These are phyloP conservation scores for Pneumocystis oryctolagi DNA, from an alignment of 1,139 yeast genomes.

Conservation along the genomic window DNA sequence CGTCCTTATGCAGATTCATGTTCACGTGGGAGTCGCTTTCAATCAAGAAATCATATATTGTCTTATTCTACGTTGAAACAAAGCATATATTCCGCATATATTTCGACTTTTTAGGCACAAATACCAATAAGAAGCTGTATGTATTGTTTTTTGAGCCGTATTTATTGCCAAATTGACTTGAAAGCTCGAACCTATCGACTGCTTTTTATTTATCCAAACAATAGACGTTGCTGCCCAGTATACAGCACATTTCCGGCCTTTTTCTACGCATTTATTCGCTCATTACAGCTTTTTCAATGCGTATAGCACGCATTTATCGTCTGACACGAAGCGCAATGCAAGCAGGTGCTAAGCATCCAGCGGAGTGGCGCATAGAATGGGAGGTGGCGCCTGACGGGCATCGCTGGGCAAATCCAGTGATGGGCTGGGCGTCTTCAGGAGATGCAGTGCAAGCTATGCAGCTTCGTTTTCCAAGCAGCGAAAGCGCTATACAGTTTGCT, in stretches of 20 bases:
- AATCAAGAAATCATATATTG: too few species aligned
- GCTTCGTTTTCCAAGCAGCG: constrained; percentile 59
- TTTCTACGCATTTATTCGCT: neutral
- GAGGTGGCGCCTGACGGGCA: constrained; percentile 63
- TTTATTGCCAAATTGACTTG: too few species aligned
- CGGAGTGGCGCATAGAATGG: constrained; percentile 70
- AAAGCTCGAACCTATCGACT: too few species aligned
- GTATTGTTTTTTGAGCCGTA: too few species aligned
- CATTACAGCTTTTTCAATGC: constrained; percentile 14
- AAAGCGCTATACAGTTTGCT: constrained; percentile 67
- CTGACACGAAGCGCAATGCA: constrained; percentile 75
- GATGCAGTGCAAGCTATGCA: constrained; percentile 83
- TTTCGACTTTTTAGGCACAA: neutral
- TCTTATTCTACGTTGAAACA: neutral
- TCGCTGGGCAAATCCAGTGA: constrained; percentile 81
- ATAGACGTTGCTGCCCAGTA: too few species aligned
- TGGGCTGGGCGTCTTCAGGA: constrained; percentile 69
- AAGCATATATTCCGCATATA: neutral
- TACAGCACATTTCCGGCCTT: too few species aligned
- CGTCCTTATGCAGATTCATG: too few species aligned
- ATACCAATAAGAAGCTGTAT: too few species aligned
- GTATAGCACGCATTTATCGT: constrained; percentile 64
- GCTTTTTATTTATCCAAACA: too few species aligned
- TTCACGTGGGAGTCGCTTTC: too few species aligned
- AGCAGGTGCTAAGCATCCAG: constrained; percentile 37